phyloP scores from a whole-genome alignment of 1,139 yeast genomes.

The Saccharomycopsis hybrid region DNA sequence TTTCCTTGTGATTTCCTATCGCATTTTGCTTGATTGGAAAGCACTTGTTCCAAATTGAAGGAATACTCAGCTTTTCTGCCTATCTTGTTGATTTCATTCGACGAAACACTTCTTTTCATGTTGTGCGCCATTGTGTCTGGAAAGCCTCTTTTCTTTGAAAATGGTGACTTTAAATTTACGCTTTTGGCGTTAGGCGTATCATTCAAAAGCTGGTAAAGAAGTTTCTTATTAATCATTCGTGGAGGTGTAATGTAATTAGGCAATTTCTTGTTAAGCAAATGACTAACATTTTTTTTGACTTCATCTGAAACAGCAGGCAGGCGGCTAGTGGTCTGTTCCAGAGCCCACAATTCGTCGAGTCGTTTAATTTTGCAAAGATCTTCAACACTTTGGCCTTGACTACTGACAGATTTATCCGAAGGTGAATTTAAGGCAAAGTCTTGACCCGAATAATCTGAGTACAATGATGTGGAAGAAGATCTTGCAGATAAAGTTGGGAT shows the following conservation, averaged over 20 bases:
- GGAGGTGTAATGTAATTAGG: constrained; percentile 18
- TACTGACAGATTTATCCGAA: constrained; percentile 1
- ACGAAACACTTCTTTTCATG: no score
- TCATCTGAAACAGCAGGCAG: background rate
- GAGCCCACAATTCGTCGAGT: constrained; percentile 6
- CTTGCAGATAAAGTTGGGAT: background rate
- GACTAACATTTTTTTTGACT: constrained; percentile 4
- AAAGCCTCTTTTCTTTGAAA: no score
- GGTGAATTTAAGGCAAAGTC: constrained; percentile 2
- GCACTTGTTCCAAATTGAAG: no score
- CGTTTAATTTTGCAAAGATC: constrained; percentile 9
- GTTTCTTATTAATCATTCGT: constrained; percentile 9
- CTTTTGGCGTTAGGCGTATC: no score
- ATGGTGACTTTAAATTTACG: no score
- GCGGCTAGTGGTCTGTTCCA: background rate
- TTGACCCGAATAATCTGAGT: constrained; percentile 7
- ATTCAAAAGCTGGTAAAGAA: no score
- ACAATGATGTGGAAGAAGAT: constrained; percentile 7
- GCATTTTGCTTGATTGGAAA: no score
- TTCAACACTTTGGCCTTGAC: background rate
- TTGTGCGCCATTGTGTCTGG: no score
- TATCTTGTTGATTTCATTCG: no score
- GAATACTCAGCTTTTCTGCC: no score
- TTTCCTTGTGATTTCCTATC: no score
- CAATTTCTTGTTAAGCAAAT: constrained; percentile 1